Evolutionary conservation across 2,329 filamentous ascomycete species (phyloP).

Genomic region (Epichloe festucae): DNA sequence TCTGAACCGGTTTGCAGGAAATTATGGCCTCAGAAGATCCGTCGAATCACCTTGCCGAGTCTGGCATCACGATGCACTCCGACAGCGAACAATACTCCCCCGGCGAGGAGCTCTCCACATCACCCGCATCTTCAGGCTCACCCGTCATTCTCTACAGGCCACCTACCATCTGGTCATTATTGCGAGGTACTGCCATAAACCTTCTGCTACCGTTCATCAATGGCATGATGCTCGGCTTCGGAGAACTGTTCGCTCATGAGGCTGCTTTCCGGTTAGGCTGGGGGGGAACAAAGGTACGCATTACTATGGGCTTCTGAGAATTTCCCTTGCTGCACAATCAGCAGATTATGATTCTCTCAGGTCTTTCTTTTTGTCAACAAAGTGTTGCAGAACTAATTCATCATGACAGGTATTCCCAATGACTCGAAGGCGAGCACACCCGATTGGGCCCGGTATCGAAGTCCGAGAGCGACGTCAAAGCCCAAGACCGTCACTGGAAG

Average conservation of each 20-base stretch:
- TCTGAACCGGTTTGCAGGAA: background rate
- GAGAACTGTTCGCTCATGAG: slow-evolving; percentile 93
- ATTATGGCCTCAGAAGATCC: slow-evolving; percentile 41
- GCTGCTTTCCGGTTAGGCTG: slow-evolving; percentile 86
- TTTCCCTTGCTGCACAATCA: background rate
- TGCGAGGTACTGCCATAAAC: slow-evolving; percentile 89
- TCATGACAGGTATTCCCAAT: slow-evolving; percentile 39
- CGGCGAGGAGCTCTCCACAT: slow-evolving; percentile 46
- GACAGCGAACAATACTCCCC: slow-evolving; percentile 72
- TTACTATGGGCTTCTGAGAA: background rate
- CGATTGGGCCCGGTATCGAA: slow-evolving; percentile 74
- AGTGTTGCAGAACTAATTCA: slow-evolving; percentile 7
- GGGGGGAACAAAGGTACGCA: slow-evolving; percentile 73
- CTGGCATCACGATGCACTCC: slow-evolving; percentile 63
- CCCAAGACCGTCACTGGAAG: slow-evolving; percentile 44
- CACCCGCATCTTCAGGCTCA: slow-evolving; percentile 48
- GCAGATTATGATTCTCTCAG: background rate
- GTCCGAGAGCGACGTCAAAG: slow-evolving; percentile 53
- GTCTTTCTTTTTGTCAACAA: background rate
- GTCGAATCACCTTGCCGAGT: slow-evolving; percentile 50
- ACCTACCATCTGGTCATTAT: slow-evolving; percentile 71
- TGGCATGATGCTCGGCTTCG: slow-evolving; percentile 95
- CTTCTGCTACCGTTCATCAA: slow-evolving; percentile 92
- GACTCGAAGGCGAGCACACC: slow-evolving; percentile 46
- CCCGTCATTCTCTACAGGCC: slow-evolving; percentile 78